These are phyloP conservation scores for Rehmannia glutinosa DNA, from an alignment of 257 asterid genomes.

Conservation along the genomic window DNA sequence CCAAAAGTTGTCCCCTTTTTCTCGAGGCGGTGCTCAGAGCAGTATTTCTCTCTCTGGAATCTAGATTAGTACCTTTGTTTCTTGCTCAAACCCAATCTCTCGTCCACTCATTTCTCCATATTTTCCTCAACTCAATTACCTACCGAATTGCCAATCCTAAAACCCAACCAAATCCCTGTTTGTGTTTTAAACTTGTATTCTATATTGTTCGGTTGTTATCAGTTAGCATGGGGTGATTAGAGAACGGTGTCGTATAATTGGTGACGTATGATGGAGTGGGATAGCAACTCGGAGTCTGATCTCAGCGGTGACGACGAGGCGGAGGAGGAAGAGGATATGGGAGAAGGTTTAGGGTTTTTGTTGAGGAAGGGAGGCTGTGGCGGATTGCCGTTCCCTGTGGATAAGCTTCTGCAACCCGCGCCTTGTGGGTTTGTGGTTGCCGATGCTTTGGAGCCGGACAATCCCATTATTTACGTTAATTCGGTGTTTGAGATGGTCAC, in stretches of 20 bases:
- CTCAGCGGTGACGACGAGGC: conserved; percentile 46
- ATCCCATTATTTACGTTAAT: conserved; percentile 83
- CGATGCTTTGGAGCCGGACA: conserved; percentile 87
- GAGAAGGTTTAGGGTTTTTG: conserved; percentile 64
- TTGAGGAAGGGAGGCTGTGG: conserved; percentile 45
- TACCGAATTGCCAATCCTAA: background rate
- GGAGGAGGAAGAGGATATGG: conserved; percentile 33
- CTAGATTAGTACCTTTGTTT: conserved; percentile 5
- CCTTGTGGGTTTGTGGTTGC: conserved; percentile 93
- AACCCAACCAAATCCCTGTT: too few species aligned
- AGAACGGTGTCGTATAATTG: background rate
- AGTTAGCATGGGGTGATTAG: conserved; percentile 31
- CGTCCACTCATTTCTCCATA: conserved; percentile 30
- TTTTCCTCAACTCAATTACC: background rate
- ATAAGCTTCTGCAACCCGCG: conserved; percentile 75
- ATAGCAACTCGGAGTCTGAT: conserved; percentile 73
- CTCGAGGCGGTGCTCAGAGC: background rate
- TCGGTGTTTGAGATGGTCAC: conserved; percentile 92
- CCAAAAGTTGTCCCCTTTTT: background rate
- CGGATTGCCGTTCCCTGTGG: conserved; percentile 71
- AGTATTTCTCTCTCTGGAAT: background rate
- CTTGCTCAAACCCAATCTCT: conserved; percentile 8
- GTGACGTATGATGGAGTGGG: conserved; percentile 79
- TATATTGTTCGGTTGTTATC: background rate
- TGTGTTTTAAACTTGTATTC: background rate